phyloP scores from a whole-genome alignment of 1,139 yeast genomes.

The Taphrina deformans region DNA sequence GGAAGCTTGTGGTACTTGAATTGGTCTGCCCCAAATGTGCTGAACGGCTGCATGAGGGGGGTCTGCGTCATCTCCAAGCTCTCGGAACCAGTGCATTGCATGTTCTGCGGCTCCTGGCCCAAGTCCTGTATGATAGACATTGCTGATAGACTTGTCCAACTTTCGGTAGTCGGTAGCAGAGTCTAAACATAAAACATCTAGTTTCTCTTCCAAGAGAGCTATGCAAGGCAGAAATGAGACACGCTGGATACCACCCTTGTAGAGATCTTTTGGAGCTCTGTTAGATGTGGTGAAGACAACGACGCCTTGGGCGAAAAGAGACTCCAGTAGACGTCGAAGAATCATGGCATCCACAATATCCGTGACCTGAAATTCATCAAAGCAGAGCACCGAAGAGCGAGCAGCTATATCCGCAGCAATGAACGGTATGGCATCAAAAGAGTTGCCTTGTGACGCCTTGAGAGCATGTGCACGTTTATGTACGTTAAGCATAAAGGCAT shows the following conservation, averaged over 20 bases:
- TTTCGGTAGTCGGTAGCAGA: conserved; percentile 94
- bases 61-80: conserved; percentile 60
- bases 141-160: conserved; percentile 75
- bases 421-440: conserved; percentile 78
- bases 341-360: conserved; percentile 99
- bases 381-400: conserved; percentile 75
- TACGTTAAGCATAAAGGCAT: conserved; percentile 91
- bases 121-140: conserved; percentile 75
- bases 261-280: conserved; percentile 90
- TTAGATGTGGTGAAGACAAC: conserved; percentile 90
- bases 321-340: conserved; percentile 66
- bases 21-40: conserved; percentile 82
- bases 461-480: conserved; percentile 84
- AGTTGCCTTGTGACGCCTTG: conserved; percentile 60
- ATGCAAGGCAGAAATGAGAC: conserved; percentile 90
- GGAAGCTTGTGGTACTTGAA: conserved; percentile 71
- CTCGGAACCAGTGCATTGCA: conserved; percentile 71
- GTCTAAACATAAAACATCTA: conserved; percentile 75
- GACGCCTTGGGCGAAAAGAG: conserved; percentile 71
- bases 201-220: conserved; percentile 67
- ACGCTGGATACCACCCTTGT: conserved; percentile 89
- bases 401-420: conserved; percentile 82
- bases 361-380: conserved; percentile 75
- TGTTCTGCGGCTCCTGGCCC: conserved; percentile 65
- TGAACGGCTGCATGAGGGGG: conserved; percentile 51